Percentiles rank a stretch among this genome's conserved stretches.
Conservation (phyloP, 2,329 filamentous ascomycete species). For the Cercospora janseana region DNA sequence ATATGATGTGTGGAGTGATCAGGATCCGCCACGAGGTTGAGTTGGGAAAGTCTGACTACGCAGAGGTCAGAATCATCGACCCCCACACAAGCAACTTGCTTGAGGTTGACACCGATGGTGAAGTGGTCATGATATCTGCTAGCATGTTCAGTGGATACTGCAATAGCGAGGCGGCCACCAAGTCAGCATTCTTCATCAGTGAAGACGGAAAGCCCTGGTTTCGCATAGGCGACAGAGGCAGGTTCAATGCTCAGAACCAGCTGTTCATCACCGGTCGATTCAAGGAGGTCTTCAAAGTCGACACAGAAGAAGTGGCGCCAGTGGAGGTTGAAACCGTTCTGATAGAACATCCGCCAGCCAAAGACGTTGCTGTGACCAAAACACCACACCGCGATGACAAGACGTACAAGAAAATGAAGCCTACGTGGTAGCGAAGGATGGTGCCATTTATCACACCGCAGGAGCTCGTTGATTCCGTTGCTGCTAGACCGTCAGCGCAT, state of each 20-base stretch:
- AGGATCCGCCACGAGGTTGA: background rate
- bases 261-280: constrained; percentile 10
- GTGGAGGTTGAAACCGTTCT: constrained; percentile 7
- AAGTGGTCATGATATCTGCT: background rate
- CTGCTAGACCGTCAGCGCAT: background rate
- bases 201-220: background rate
- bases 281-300: constrained; percentile 16
- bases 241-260: background rate
- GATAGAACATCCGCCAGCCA: background rate
- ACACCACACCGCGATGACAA: background rate
- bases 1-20: too few species aligned
- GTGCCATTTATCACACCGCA: background rate
- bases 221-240: constrained; percentile 11
- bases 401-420: background rate
- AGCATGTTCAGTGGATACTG: constrained; percentile 7
- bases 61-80: constrained; percentile 2
- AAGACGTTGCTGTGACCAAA: constrained; percentile 6
- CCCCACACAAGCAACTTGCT: background rate
- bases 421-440: background rate
- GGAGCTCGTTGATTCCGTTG: background rate
- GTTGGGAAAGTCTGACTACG: constrained; percentile 22
- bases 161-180: background rate
- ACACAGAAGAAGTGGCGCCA: constrained; percentile 6
- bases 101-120: background rate
- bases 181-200: background rate